Conservation (phyloP, 192 early-diverging fungal genomes). For the Helicostylum pulchrum region DNA sequence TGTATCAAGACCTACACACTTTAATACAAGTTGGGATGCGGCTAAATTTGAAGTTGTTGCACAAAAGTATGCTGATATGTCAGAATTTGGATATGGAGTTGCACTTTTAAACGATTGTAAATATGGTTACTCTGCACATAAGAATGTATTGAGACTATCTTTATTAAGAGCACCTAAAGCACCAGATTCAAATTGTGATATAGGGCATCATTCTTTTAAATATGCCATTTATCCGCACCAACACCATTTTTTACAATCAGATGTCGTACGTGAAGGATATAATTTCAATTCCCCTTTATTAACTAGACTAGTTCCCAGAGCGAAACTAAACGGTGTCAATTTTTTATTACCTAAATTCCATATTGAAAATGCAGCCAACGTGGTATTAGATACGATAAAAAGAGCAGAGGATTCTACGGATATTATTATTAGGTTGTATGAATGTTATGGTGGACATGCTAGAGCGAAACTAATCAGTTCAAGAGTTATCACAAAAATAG, state of each 20-base stretch:
- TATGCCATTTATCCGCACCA: constrained; percentile 91
- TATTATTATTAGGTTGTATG: constrained; percentile 84
- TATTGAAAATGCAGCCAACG: constrained; percentile 55
- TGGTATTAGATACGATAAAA: constrained; percentile 93
- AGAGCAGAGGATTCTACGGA: constrained; percentile 72
- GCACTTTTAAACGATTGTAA: constrained; percentile 96
- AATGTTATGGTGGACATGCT: constrained; percentile 87
- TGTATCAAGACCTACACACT: constrained; percentile 90
- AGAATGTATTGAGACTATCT: constrained; percentile 77
- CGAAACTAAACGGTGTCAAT: neutral
- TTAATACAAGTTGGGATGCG: constrained; percentile 89
- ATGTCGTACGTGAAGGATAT: constrained; percentile 85
- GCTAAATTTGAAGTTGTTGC: constrained; percentile 96
- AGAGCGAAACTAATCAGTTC: constrained; percentile 42
- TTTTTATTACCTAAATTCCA: constrained; percentile 36
- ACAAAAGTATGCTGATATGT: constrained; percentile 96
- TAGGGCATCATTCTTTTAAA: constrained; percentile 76
- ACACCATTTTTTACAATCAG: constrained; percentile 74
- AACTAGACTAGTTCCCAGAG: constrained; percentile 27
- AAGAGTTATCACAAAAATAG: constrained; percentile 46
- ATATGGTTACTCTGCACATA: constrained; percentile 87
- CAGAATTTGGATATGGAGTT: constrained; percentile 93
- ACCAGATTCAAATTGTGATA: constrained; percentile 55
- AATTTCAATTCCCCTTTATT: constrained; percentile 85
- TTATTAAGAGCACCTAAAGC: constrained; percentile 86